Conservation (phyloP, 768 basidiomycete genomes). For the Omphalotus guepiniiformis region DNA sequence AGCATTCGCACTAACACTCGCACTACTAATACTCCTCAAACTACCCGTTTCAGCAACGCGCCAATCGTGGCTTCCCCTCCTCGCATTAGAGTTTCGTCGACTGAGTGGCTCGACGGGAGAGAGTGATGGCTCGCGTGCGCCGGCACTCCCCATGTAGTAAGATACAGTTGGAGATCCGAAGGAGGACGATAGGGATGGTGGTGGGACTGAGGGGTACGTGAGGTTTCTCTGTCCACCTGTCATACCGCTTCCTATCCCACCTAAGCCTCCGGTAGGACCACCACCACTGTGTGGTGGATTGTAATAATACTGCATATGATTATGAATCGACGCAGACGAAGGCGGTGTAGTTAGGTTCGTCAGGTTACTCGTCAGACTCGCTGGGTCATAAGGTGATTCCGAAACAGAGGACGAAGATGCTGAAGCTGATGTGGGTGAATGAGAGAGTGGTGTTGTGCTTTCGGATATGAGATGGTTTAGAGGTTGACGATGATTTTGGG, state of each 20-base stretch:
- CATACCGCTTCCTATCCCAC: too few relatives aligned
- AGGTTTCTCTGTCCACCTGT: constrained; percentile 39
- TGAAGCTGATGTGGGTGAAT: constrained; percentile 40
- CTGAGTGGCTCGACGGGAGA: constrained; percentile 53
- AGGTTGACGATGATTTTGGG: constrained; percentile 61
- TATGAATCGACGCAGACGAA: constrained; percentile 51
- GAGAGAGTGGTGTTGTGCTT: constrained; percentile 58
- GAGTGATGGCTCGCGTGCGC: constrained; percentile 42
- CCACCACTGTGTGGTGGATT: constrained; percentile 19
- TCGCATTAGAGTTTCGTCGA: constrained; percentile 44
- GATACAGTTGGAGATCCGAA: constrained; percentile 66
- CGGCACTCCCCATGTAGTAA: constrained; percentile 29
- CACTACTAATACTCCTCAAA: constrained; percentile 28
- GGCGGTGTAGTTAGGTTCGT: constrained; percentile 76
- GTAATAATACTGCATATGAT: constrained; percentile 28
- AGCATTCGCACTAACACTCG: too few relatives aligned
- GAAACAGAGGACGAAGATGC: constrained; percentile 56
- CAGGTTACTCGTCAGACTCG: constrained; percentile 51
- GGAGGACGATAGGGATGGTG: constrained; percentile 75
- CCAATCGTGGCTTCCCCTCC: constrained; percentile 24
- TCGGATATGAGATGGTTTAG: constrained; percentile 42
- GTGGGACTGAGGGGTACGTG: constrained; percentile 80
- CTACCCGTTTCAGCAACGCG: constrained; percentile 30
- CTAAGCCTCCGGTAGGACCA: too few relatives aligned
- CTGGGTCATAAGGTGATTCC: constrained; percentile 58